phyloP scores from a whole-genome alignment of 116 monocot species.

The Trichopus zeylanicus region DNA sequence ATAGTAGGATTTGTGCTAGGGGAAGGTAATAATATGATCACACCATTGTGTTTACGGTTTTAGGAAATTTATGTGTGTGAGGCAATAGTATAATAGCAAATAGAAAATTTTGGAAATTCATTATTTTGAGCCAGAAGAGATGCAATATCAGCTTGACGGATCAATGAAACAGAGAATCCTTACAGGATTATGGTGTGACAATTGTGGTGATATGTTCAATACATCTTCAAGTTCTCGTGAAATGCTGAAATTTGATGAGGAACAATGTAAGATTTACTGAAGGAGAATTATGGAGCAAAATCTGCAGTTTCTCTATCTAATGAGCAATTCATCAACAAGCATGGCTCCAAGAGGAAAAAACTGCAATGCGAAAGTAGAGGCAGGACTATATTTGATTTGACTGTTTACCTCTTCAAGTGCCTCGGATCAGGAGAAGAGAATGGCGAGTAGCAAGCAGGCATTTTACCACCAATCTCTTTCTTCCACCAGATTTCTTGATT shows the following conservation, averaged over 20 bases:
- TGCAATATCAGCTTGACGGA: neutral
- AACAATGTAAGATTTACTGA: neutral
- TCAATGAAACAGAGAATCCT: neutral
- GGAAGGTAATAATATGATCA: no score
- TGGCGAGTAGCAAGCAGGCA: neutral
- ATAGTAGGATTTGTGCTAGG: no score
- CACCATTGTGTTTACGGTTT: no score
- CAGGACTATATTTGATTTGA: neutral
- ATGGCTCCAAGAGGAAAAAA: neutral
- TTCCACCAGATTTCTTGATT: neutral
- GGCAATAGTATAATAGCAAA: no score
- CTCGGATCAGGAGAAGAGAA: neutral
- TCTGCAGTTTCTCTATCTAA: neutral
- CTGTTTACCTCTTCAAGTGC: neutral
- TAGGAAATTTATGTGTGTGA: no score
- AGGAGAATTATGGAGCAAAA: neutral
- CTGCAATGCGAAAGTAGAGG: neutral
- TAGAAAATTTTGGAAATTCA: no score
- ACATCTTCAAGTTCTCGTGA: neutral
- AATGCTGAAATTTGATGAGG: neutral
- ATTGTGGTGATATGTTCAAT: neutral
- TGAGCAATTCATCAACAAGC: neutral
- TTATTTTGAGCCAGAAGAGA: no score
- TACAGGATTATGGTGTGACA: constrained; percentile 3
- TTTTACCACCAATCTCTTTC: neutral